These are phyloP conservation scores for Penicillium paradoxum DNA, from an alignment of 495 filamentous ascomycete species.

Conservation along the genomic window DNA sequence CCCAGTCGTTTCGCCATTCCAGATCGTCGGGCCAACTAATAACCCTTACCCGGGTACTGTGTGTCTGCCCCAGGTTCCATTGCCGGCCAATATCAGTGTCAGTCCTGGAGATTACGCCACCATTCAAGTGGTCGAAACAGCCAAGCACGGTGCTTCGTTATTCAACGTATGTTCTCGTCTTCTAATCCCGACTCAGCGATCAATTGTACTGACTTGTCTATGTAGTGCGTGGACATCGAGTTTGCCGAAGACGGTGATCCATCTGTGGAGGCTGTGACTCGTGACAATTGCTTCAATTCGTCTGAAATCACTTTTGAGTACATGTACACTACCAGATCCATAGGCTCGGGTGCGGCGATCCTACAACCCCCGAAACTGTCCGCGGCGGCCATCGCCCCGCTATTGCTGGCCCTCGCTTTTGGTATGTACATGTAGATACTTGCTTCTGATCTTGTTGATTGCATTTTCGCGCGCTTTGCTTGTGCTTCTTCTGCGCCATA, in stretches of 20 bases:
- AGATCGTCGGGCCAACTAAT: conserved; percentile 77
- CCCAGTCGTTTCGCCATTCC: conserved; percentile 76
- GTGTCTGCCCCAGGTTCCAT: conserved; percentile 85
- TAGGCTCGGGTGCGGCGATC: conserved; percentile 44
- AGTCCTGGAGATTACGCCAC: conserved; percentile 86
- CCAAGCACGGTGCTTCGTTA: conserved; percentile 81
- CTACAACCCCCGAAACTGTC: conserved; percentile 14
- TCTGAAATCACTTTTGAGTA: conserved; percentile 67
- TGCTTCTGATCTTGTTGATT: conserved; percentile 8
- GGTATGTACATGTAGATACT: conserved; percentile 26
- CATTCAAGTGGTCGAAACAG: conserved; percentile 87
- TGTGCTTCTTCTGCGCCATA: conserved; percentile 15
- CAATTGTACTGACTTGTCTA: conserved; percentile 12
- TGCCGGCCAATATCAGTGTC: conserved; percentile 67
- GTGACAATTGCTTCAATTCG: conserved; percentile 80
- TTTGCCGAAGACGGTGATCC: conserved; percentile 69
- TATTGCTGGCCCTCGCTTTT: conserved; percentile 20
- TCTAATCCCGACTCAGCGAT: not conserved
- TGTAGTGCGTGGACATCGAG: conserved; percentile 84
- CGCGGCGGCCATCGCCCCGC: conserved; percentile 16
- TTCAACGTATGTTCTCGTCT: conserved; percentile 68
- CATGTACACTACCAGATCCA: conserved; percentile 61
- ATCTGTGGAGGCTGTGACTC: conserved; percentile 61
- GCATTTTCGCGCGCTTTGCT: conserved; percentile 18
- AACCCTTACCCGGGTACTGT: conserved; percentile 79